Base-by-base conservation (phyloP, 2,329 filamentous ascomycete species). In the Hymenoscyphus repandus region DNA sequence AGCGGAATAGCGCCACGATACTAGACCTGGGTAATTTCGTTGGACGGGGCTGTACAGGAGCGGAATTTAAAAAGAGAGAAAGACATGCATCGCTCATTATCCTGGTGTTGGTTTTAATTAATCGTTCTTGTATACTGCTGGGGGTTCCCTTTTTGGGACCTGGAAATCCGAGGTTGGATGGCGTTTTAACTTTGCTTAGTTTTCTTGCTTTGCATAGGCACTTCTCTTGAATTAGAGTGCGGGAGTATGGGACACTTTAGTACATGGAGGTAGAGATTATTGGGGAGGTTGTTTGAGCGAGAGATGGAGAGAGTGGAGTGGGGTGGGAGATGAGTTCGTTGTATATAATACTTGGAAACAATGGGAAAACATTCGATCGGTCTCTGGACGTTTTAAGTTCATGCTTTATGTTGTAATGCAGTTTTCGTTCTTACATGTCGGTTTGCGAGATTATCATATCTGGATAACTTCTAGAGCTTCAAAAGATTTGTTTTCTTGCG, bases 81-180 rank as follows among this genome's bases (percentile, higher is more conserved):
- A 30, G 40, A 31, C 36, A 43, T 42, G 46, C 46, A 49, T 49
- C 42, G 46, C 36, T 37, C 31, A 43, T 33, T 47, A 31, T 13
- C 37, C 17, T n/a, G 46, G 46, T 49, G 46, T 49, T 49, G 38
- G 46, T 38, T 43, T 36, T 40, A 49, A 42, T 49, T 42, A 11
- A 42, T 33, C 34, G 15, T 49, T 49, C 18, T 43, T 49, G 38
- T 49, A 49, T 43, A 46, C 22, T 27, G 22, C 33, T 45, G 42
- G 31, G 15, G 1, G 27, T 45, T 45, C 31, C n/a, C 42, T 13
- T n/a, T 34, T 45, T 27, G 22, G 42, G 42, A 45, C 32, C 20
- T 30, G 17, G 32, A 31, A 15, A 33, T 45, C 32, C 9, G 42
- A 45, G 18, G 31, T 18, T 45, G 42, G 42, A 20, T 33, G 42